phyloP scores from a whole-genome alignment of 331 rosid genomes.

The Rhamnella rubrinervis region DNA sequence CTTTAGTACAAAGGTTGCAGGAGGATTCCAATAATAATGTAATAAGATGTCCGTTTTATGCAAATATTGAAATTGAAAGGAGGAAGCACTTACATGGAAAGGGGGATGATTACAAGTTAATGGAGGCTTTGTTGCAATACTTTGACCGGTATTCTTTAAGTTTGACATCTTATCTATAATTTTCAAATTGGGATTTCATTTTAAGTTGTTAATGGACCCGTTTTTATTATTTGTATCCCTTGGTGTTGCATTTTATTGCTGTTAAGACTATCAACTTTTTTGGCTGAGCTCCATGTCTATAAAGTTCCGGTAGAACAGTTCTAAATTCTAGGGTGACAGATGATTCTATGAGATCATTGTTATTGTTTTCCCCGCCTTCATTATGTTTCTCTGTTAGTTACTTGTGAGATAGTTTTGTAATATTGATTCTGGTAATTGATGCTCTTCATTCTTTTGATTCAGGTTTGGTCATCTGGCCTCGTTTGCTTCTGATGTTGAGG shows the following conservation, averaged over 20 bases:
- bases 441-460: constrained; percentile 27
- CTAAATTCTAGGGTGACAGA: constrained; percentile 2
- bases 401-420: constrained; percentile 10
- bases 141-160: constrained; percentile 50
- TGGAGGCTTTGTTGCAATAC: constrained; percentile 66
- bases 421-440: constrained; percentile 13
- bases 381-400: not conserved
- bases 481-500: constrained; percentile 77
- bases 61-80: constrained; percentile 88
- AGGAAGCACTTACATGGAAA: constrained; percentile 64
- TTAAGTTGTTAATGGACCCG: not conserved
- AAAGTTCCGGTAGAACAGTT: not conserved
- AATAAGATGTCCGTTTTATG: constrained; percentile 77
- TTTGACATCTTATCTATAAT: not conserved
- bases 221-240: not conserved
- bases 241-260: not conserved
- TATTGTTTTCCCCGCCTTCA: not conserved
- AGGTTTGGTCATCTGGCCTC: constrained; percentile 96
- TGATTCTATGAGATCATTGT: not conserved
- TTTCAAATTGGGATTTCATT: not conserved
- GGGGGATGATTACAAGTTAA: constrained; percentile 54
- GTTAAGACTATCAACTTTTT: constrained; percentile 1
- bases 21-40: constrained; percentile 39
- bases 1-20: constrained; percentile 60
- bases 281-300: not conserved